Conservation (phyloP, 768 basidiomycete genomes). For the Artomyces pyxidatus region DNA sequence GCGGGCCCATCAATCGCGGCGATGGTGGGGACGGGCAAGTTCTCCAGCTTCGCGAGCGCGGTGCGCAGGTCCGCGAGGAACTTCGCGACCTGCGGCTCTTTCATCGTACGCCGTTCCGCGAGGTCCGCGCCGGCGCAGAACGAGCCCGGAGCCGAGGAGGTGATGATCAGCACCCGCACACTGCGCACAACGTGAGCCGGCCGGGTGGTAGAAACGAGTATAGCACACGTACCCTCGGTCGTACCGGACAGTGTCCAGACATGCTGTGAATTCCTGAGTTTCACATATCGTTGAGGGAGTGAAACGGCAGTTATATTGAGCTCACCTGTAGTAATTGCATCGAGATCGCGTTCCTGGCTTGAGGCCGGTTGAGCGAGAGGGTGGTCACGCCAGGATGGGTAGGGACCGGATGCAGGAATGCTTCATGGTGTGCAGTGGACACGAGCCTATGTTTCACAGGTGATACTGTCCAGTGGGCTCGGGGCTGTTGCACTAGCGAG, state of each 20-base stretch:
- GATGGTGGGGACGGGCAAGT: constrained; percentile 81
- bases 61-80: constrained; percentile 72
- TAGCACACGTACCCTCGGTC: constrained; percentile 49
- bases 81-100: constrained; percentile 57
- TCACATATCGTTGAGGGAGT: neutral
- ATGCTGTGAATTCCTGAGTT: constrained; percentile 11
- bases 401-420: constrained; percentile 7
- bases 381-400: constrained; percentile 9
- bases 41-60: constrained; percentile 69
- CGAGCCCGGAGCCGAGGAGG: constrained; percentile 64
- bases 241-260: constrained; percentile 2
- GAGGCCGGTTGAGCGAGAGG: constrained; percentile 13
- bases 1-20: constrained; percentile 92
- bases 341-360: constrained; percentile 14
- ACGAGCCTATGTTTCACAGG: too few relatives aligned
- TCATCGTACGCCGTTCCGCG: constrained; percentile 78
- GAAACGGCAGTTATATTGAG: neutral
- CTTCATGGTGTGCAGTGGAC: constrained; percentile 2
- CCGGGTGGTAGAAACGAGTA: neutral
- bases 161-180: constrained; percentile 74
- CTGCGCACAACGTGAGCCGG: constrained; percentile 27
- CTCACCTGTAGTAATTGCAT: constrained; percentile 13
- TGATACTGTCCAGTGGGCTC: too few relatives aligned
- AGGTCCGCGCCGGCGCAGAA: constrained; percentile 95
- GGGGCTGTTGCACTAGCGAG: too few relatives aligned